A percentile compares a stretch with the other conserved stretches of the same genome.
These are phyloP conservation scores for Fusarium sp. DNA, from an alignment of 2,329 filamentous ascomycete genomes.

Conservation along the genomic window DNA sequence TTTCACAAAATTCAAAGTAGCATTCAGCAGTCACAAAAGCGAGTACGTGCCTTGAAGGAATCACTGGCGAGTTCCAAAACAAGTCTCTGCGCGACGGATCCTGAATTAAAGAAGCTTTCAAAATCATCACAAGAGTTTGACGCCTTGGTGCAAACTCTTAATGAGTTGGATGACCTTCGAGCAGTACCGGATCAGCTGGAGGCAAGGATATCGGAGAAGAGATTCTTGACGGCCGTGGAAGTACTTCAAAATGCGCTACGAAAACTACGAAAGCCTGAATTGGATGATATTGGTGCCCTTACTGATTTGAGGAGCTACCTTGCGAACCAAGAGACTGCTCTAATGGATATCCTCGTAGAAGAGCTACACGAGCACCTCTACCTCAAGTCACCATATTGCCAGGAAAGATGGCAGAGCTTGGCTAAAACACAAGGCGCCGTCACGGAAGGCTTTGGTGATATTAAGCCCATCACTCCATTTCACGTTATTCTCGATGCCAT, in stretches of 20 bases:
- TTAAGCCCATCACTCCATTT: conserved; percentile 64
- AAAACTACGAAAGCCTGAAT: conserved; percentile 84
- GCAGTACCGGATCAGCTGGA: conserved; percentile 92
- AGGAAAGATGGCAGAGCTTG: conserved; percentile 92
- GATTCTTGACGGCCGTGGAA: conserved; percentile 92
- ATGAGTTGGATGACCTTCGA: conserved; percentile 88
- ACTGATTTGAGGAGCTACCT: conserved; percentile 89
- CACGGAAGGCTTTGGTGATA: conserved; percentile 61
- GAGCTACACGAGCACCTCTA: conserved; percentile 98
- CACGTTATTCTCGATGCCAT: conserved; percentile 70
- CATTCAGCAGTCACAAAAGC: conserved; percentile 87
- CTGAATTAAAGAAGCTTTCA: conserved; percentile 90
- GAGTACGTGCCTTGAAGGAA: conserved; percentile 84
- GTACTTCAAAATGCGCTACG: conserved; percentile 88
- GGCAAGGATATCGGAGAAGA: conserved; percentile 94
- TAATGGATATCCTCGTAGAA: conserved; percentile 96
- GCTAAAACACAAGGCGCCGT: conserved; percentile 72
- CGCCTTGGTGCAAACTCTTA: conserved; percentile 84
- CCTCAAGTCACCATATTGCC: conserved; percentile 96
- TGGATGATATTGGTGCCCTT: conserved; percentile 91
- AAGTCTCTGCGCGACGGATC: conserved; percentile 85
- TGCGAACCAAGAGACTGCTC: conserved; percentile 88
- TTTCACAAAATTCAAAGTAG: conserved; percentile 98
- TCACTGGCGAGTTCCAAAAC: conserved; percentile 84
- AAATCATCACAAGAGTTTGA: conserved; percentile 91